Evolutionary conservation across 495 filamentous ascomycete species (phyloP), one percentile per base, ranked within the genome.

Genomic region (Astrothelium subdiscretum): DNA sequence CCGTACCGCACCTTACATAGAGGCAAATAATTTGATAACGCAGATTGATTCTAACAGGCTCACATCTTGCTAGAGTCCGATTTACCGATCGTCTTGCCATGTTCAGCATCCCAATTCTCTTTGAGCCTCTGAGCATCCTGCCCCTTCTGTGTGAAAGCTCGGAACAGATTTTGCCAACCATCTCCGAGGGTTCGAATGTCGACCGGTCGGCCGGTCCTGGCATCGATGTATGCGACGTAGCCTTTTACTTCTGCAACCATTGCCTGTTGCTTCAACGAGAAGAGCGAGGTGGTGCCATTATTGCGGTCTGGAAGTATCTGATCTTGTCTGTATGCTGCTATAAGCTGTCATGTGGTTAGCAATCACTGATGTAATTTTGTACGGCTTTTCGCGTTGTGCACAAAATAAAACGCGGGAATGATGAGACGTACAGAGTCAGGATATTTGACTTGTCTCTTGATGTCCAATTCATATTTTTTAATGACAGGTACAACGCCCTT

Each of bases 241-340:
- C 71, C 69, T 40, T 66, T 70, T 10, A 66, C 62, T 32, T 73
- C 66, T n/a, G 71, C 68, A 24, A 71, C 69, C 20, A 73, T 68
- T 32, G 65, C 68, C 44, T 73, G 71, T 48, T 73, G 71, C 60
- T 70, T 68, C 22, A 73, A 67, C 1, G 71, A 73, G 38, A 69
- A 73, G n/a, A 73, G 66, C 0, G 60, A 62, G 3, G 65, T 68
- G 35, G 64, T 68, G 8, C 68, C 66, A 42, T 20, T 62, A 42
- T 70, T 70, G 48, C 69, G 68, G 32, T 68, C 70, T 20, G 71
- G 71, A 58, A 71, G 65, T 38, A 70, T 70, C 40, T 31, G 6
- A 13, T 70, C 71, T 32, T 70, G 61, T 18, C 68, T 64, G 58
- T 71, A 67, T 15, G 69, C 71, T 26, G 68, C 66, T 27, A 73